Conservation (phyloP, 1,284 basidiomycete genomes). For the Rhodotorula sp. region DNA sequence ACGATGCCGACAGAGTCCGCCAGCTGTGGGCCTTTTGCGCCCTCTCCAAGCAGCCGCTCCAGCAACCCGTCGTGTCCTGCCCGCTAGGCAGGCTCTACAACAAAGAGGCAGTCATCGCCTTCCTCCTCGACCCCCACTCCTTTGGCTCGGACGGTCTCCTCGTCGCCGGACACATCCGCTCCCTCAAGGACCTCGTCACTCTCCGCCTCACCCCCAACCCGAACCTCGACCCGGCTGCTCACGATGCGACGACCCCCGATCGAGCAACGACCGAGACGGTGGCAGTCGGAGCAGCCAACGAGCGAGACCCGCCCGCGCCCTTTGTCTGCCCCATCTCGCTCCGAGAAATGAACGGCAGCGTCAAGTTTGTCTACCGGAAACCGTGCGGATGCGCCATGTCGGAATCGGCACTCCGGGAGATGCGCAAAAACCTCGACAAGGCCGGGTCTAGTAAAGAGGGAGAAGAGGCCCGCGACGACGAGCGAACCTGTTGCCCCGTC, state of each 20-base stretch:
- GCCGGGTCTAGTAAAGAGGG: too few relatives aligned
- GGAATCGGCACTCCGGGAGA: conserved; percentile 64
- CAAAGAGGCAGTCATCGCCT: conserved; percentile 85
- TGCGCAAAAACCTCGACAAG: conserved; percentile 20
- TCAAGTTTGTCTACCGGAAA: conserved; percentile 81
- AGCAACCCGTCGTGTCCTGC: conserved; percentile 82
- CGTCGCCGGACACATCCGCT: conserved; percentile 68
- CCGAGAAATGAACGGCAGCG: conserved; percentile 87
- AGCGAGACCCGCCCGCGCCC: conserved; percentile 54
- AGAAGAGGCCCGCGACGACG: conserved; percentile 7
- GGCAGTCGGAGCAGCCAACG: not conserved
- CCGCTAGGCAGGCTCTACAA: conserved; percentile 89
- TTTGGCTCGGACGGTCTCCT: conserved; percentile 44
- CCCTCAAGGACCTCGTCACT: conserved; percentile 82
- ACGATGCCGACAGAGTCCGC: conserved; percentile 69
- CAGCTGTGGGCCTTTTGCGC: conserved; percentile 86
- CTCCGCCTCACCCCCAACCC: conserved; percentile 75
- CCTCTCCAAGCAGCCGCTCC: conserved; percentile 81
- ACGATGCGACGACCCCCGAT: too few relatives aligned
- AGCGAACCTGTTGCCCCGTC: conserved; percentile 32
- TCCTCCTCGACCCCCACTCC: conserved; percentile 61
- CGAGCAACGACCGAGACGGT: not conserved
- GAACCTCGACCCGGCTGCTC: conserved; percentile 41
- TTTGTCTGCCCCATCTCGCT: conserved; percentile 86
- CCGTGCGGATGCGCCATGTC: conserved; percentile 86